These are phyloP conservation scores for Chiua virens DNA, from an alignment of 768 basidiomycete species.

Conservation along the genomic window DNA sequence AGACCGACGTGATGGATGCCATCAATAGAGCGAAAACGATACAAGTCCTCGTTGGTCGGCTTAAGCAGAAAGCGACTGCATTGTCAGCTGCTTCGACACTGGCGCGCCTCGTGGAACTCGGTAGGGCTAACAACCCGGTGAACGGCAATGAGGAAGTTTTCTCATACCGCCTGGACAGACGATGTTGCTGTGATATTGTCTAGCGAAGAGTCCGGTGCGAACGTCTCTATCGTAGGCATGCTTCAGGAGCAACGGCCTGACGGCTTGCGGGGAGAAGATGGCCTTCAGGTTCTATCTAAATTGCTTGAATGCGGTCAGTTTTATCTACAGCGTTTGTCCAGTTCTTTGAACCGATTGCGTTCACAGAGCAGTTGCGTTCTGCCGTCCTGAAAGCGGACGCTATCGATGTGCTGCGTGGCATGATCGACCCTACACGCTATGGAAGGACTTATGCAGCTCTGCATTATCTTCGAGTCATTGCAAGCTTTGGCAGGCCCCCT, in stretches of 20 bases:
- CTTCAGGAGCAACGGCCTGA: slow-evolving; percentile 29
- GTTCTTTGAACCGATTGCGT: background rate
- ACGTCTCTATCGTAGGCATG: slow-evolving; percentile 17
- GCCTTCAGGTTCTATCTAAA: slow-evolving; percentile 15
- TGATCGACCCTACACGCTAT: slow-evolving; percentile 11
- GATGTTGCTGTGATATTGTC: slow-evolving; percentile 12
- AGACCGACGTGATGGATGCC: slow-evolving; percentile 6
- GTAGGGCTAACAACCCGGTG: slow-evolving; percentile 7
- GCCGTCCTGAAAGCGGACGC: slow-evolving; percentile 14
- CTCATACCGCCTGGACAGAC: slow-evolving; percentile 8
- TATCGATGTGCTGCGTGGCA: slow-evolving; percentile 11
- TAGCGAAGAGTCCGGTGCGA: background rate
- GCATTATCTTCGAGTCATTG: slow-evolving; percentile 23
- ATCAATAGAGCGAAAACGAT: slow-evolving; percentile 18
- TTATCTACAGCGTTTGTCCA: no score
- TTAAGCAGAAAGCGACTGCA: slow-evolving; percentile 15
- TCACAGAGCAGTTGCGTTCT: slow-evolving; percentile 15
- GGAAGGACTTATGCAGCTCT: slow-evolving; percentile 17
- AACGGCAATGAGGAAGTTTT: no score
- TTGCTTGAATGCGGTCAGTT: slow-evolving; percentile 24
- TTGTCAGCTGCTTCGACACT: slow-evolving; percentile 21
- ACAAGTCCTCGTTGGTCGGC: slow-evolving; percentile 13
- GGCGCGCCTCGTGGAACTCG: slow-evolving; percentile 15
- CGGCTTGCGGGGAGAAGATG: slow-evolving; percentile 26
- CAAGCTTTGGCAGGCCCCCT: slow-evolving; percentile 1